Evolutionary conservation across 257 asterid genomes (phyloP).

Genomic region (Striga asiatica): DNA sequence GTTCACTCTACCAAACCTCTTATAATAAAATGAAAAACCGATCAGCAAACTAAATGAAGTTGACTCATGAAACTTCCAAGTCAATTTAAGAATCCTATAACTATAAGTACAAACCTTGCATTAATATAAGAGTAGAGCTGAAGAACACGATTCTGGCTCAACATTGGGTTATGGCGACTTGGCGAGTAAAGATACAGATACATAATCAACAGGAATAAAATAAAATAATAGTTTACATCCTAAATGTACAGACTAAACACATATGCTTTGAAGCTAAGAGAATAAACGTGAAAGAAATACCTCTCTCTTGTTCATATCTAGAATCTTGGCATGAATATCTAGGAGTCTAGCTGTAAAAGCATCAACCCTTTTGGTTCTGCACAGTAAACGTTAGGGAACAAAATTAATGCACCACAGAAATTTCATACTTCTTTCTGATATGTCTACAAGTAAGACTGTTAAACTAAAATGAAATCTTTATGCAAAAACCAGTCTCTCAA

Average conservation of each 20-base stretch:
- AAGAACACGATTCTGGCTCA: neutral
- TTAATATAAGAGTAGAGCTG: neutral
- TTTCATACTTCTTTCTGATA: neutral
- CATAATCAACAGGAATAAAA: no score
- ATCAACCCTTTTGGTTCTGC: conserved; percentile 48
- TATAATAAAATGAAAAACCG: no score
- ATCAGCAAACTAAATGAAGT: no score
- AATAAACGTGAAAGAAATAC: conserved; percentile 17
- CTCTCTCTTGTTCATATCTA: conserved; percentile 49
- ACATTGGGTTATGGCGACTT: neutral
- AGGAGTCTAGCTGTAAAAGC: conserved; percentile 48
- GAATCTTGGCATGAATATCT: conserved; percentile 49
- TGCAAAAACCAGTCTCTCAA: neutral
- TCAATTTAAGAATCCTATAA: no score
- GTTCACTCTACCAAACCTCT: no score
- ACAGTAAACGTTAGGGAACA: neutral
- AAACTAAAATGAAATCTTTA: neutral
- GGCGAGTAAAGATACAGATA: no score
- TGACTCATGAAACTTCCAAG: no score
- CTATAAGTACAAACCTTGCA: no score
- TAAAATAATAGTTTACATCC: neutral
- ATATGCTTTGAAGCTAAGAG: neutral
- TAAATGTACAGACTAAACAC: neutral
- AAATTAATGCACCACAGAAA: conserved; percentile 9
- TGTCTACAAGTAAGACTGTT: neutral